These are phyloP conservation scores for Fagus crenata DNA, from an alignment of 306 rosid species.

Conservation along the genomic window DNA sequence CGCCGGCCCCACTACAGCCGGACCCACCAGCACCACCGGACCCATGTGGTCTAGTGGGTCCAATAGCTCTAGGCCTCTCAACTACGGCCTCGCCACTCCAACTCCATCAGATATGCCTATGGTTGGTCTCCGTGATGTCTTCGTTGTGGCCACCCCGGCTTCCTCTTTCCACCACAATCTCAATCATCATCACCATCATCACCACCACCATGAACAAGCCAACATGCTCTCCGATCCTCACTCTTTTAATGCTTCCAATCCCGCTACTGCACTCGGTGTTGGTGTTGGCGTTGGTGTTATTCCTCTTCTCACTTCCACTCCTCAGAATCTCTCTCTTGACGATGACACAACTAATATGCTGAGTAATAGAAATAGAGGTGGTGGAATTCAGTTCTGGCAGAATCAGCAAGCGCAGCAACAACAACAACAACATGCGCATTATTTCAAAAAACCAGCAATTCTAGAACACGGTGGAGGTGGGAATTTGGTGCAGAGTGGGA, in stretches of 20 bases:
- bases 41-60: constrained; percentile 43
- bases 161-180: constrained; percentile 44
- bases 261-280: constrained; percentile 80
- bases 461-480: constrained; percentile 36
- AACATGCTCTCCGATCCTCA: constrained; percentile 46
- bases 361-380: constrained; percentile 21
- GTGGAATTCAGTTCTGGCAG: constrained; percentile 89
- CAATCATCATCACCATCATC: constrained; percentile 32
- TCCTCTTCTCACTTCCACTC: constrained; percentile 62
- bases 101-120: constrained; percentile 64
- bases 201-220: constrained; percentile 30
- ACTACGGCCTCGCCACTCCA: constrained; percentile 40
- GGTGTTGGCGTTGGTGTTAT: constrained; percentile 74
- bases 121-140: constrained; percentile 70
- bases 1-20: constrained; percentile 58
- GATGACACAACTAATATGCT: constrained; percentile 26
- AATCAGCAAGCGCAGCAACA: constrained; percentile 33
- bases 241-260: constrained; percentile 45
- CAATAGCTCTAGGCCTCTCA: constrained; percentile 43
- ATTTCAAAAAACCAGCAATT: constrained; percentile 49
- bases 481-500: constrained; percentile 32
- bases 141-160: constrained; percentile 70
- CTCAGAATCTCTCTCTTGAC: constrained; percentile 12
- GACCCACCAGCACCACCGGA: constrained; percentile 46
- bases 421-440: constrained; percentile 32